Conservation (phyloP, 2,329 filamentous ascomycete genomes). For the Paecilomyces sp. region DNA sequence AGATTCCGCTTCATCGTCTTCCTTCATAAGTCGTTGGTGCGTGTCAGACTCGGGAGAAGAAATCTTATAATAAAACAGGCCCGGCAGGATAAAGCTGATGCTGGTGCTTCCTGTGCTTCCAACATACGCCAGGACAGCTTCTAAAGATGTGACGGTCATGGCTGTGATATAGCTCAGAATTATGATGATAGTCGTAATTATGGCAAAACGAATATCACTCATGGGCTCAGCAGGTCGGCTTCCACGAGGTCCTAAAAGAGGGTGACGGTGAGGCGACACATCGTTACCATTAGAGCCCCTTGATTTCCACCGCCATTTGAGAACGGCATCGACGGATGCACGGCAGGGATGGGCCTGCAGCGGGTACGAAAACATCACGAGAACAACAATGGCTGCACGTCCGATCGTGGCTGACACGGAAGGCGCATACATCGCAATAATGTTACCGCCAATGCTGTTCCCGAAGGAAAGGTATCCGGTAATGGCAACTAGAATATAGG, state of each 20-base stretch:
- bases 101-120: conserved; percentile 90
- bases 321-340: conserved; percentile 88
- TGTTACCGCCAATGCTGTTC: conserved; percentile 82
- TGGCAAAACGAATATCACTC: conserved; percentile 79
- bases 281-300: conserved; percentile 30
- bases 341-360: conserved; percentile 93
- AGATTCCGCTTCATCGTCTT: conserved; percentile 66
- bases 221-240: conserved; percentile 55
- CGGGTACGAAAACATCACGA: conserved; percentile 94
- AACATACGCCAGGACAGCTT: conserved; percentile 89
- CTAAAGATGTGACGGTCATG: conserved; percentile 82
- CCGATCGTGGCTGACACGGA: conserved; percentile 83
- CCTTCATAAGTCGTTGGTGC: conserved; percentile 81
- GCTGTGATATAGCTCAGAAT: conserved; percentile 79
- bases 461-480: conserved; percentile 96
- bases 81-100: conserved; percentile 94
- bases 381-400: conserved; percentile 87
- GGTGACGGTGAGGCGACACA: conserved; percentile 36
- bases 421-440: conserved; percentile 80
- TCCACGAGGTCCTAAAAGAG: conserved; percentile 30
- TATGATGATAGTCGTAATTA: conserved; percentile 81
- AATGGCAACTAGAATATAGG: conserved; percentile 87
- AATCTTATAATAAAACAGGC: conserved; percentile 98
- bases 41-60: conserved; percentile 79
- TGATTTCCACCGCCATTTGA: conserved; percentile 71